Evolutionary conservation across 192 early-diverging fungal genomes (phyloP).

Genomic region (Backusella mclennaniae): DNA sequence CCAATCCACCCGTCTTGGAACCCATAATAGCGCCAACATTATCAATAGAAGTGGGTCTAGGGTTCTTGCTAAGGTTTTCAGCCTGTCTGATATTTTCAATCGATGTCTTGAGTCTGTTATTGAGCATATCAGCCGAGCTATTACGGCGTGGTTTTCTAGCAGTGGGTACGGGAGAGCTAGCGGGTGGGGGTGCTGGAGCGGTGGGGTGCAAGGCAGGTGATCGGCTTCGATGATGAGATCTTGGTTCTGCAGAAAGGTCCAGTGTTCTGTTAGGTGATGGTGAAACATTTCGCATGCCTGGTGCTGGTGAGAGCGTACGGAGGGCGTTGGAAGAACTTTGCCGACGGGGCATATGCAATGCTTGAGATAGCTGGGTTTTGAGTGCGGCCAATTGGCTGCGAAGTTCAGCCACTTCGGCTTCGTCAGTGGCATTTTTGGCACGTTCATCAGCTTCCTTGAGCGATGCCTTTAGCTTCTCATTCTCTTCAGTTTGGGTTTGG

Average conservation of each 20-base stretch:
- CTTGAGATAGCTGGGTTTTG: conserved; percentile 67
- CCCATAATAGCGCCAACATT: conserved; percentile 26
- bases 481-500: conserved; percentile 60
- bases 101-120: conserved; percentile 30
- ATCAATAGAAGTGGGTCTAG: conserved; percentile 36
- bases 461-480: conserved; percentile 55
- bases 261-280: conserved; percentile 13
- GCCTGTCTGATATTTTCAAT: conserved; percentile 38
- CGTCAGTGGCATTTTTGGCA: conserved; percentile 54
- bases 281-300: conserved; percentile 8
- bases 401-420: conserved; percentile 59
- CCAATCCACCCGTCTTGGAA: conserved; percentile 12
- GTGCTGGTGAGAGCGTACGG: conserved; percentile 20
- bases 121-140: conserved; percentile 44
- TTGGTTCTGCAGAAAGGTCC: not conserved
- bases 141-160: conserved; percentile 41
- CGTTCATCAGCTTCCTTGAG: conserved; percentile 32
- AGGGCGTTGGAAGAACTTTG: conserved; percentile 19
- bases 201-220: conserved; percentile 16
- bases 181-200: not conserved
- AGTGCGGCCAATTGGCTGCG: conserved; percentile 70
- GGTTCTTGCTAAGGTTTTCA: conserved; percentile 33
- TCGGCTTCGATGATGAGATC: conserved; percentile 2
- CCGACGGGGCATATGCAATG: conserved; percentile 50
- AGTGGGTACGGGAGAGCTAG: conserved; percentile 2